Evolutionary conservation across 768 basidiomycete genomes (phyloP).

Genomic region (Dentipellis fragilis): DNA sequence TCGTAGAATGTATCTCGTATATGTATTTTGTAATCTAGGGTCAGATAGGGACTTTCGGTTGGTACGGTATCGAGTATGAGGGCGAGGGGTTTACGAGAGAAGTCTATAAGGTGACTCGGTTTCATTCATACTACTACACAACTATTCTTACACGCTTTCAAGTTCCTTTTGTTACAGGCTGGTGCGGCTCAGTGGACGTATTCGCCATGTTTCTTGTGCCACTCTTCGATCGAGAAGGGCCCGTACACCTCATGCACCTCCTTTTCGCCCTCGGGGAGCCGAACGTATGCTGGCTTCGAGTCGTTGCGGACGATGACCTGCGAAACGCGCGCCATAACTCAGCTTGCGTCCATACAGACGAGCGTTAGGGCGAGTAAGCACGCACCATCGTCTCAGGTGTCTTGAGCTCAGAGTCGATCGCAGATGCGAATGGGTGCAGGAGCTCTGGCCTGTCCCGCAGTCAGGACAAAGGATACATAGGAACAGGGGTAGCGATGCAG

Average conservation of each 20-base stretch:
- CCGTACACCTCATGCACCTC: slow-evolving; percentile 35
- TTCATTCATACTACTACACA: too few species aligned
- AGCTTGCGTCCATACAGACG: too few species aligned
- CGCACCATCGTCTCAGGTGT: slow-evolving; percentile 41
- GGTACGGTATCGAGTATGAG: too few species aligned
- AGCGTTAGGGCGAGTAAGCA: not conserved
- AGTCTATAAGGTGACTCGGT: too few species aligned
- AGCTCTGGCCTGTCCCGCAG: slow-evolving; percentile 40
- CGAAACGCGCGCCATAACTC: not conserved
- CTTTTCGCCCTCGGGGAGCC: slow-evolving; percentile 50
- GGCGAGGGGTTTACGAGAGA: too few species aligned
- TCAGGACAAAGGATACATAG: not conserved
- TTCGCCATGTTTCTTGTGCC: slow-evolving; percentile 46
- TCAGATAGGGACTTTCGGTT: too few species aligned
- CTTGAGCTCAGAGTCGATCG: slow-evolving; percentile 48
- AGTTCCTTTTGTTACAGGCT: too few species aligned
- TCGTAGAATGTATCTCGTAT: too few species aligned
- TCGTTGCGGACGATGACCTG: slow-evolving; percentile 9
- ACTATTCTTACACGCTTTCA: too few species aligned
- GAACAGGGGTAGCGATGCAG: not conserved
- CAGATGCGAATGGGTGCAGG: slow-evolving; percentile 60
- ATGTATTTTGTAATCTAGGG: too few species aligned
- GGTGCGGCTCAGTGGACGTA: slow-evolving; percentile 18
- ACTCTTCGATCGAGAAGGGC: slow-evolving; percentile 38
- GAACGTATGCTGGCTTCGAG: slow-evolving; percentile 51